Evolutionary conservation across 2,329 filamentous ascomycete genomes (phyloP), one percentile per base, ranked within the genome.

Genomic region (Venturia carpophila): DNA sequence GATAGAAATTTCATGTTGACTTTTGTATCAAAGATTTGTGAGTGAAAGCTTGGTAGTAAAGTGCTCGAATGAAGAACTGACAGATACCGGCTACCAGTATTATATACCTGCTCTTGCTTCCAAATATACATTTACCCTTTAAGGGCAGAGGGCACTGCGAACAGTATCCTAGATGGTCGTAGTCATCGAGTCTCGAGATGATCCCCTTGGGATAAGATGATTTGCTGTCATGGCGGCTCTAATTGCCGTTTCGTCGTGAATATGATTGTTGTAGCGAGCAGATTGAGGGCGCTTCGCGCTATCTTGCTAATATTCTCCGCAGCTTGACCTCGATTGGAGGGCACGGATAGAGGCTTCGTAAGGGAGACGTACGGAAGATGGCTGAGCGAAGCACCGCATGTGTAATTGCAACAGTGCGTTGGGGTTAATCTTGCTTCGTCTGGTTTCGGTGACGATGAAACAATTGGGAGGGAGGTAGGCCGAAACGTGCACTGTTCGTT

Each of bases 401-500:
- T 58, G n/a, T 58, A 58, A 34, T 13, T 5, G 52, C 52, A 56
- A 37, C 52, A 37, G 52, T 58, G 52, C 52, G 30, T 58, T n/a
- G 52, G 52, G 30, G 10, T 37, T 2, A 15, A 37, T 19, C 52
- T 58, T 58, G 27, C 52, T 39, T 58, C 15, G 27, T 58, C 19
- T 58, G 52, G 6, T 37, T 19, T 11, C 7, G 27, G 30, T 19
- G 27, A 34, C 19, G 30, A 58, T 58, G 52, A 58, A 58, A 58
- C 52, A 58, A 58, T 11, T 7, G 52, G 30, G n/a, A n/a, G 19
- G 37, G 30, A 58, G 30, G 5, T 13, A 58, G 9, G 27, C n/a
- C 52, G 27, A 58, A 58, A 58, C 27, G 52, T 37, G 52, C 52
- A 58, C 52, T 58, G 52, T 58, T 27, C 52, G 9, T 58, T 58